Evolutionary conservation across 2,329 filamentous ascomycete genomes (phyloP).

Genomic region (Hansfordia pulvinata): DNA sequence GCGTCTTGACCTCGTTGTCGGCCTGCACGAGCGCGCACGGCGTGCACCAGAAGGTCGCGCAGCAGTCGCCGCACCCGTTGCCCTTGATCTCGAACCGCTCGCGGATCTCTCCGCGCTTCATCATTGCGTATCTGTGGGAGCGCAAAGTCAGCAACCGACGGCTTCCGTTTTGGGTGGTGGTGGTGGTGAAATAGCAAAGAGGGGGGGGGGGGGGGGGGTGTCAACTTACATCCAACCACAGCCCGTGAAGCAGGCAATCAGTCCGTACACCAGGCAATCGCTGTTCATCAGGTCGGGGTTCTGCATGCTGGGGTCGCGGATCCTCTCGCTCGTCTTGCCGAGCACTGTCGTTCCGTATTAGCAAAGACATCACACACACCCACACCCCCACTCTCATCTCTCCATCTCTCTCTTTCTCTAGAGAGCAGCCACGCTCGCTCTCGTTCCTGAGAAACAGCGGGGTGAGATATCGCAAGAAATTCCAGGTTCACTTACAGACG

Average conservation of each 20-base stretch:
- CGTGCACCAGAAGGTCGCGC: constrained; percentile 26
- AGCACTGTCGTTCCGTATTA: constrained; percentile 12
- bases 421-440: no score
- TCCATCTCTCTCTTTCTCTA: no score
- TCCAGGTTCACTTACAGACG: constrained; percentile 9
- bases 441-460: no score
- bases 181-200: neutral
- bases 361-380: no score
- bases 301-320: constrained; percentile 15
- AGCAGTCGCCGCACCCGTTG: constrained; percentile 24
- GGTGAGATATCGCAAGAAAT: no score
- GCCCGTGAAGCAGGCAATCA: constrained; percentile 11
- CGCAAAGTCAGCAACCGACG: constrained; percentile 10
- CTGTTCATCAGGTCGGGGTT: constrained; percentile 14
- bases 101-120: constrained; percentile 28
- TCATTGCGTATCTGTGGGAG: constrained; percentile 23
- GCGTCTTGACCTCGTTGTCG: constrained; percentile 24
- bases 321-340: constrained; percentile 17
- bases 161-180: no score
- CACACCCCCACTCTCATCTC: no score
- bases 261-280: constrained; percentile 14
- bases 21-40: constrained; percentile 33
- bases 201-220: neutral
- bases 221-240: constrained; percentile 17
- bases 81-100: constrained; percentile 29